Base-by-base conservation (phyloP, 2,329 filamentous ascomycete genomes). In the Rachicladosporium sp. region DNA sequence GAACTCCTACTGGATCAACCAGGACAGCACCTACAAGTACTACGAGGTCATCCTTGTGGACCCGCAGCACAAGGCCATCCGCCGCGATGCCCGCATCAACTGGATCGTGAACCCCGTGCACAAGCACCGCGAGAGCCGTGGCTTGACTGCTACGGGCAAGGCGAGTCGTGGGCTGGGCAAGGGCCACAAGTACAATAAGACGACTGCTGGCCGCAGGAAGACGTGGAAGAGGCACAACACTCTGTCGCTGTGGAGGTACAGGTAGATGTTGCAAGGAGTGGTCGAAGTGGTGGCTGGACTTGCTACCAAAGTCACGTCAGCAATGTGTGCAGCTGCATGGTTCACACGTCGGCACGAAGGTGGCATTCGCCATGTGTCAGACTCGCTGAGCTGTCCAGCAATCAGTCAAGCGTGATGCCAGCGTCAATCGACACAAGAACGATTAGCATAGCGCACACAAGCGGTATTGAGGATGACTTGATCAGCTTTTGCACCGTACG, bases 1-100 rank as follows among this genome's bases (percentile, higher is more conserved):
- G 65, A 98, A 98, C 84, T 96, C 89, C 51, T 98, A 98, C 88
- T 98, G 93, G 93, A 86, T 98, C 78, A 98, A 98, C 84, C 87
- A 96, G 79, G 91, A 98, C 77, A 95, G 88, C 47, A 98, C 91
- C 72, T 98, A 96, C 85, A 98, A 98, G 80, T 98, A 98, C 84
- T 98, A 79, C 77, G 91, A 98, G 75, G 81, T 96, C 71, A 96
- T 98, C 76, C 85, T 95, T 64, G 89, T 98, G 66, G 91, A 98
- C 76, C 91, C 91, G 67, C 84, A 93, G 76, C 91, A 98, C 85
- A 96, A 96, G 80, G 91, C 91, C 65, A 98, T 98, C 78, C 91
- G 91, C 70, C 85, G 83, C 65, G 91, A 98, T 70, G 75, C 91
- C 63, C 88, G 91, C 72, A 96, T 98, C 84, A 98, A 94, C 85